A percentile compares a stretch with the other conserved stretches of the same genome.
Evolutionary conservation across 495 filamentous ascomycete species (phyloP).

Genomic region (Penicillium soppii): DNA sequence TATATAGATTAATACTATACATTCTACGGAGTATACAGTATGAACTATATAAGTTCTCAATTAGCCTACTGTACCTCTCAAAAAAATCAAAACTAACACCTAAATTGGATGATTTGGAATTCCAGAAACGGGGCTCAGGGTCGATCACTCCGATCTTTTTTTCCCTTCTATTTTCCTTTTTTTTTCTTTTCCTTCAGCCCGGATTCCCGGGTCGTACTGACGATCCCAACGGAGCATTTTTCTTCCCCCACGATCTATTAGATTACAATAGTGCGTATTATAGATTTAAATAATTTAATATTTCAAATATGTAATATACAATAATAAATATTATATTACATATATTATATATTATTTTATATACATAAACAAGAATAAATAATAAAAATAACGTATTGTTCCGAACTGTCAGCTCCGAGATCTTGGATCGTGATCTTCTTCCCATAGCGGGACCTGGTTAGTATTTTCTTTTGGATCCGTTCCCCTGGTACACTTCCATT

Average conservation of each 20-base stretch:
- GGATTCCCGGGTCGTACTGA: slow-evolving; percentile 31
- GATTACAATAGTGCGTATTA: slow-evolving; percentile 10
- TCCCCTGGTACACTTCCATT: slow-evolving; percentile 35
- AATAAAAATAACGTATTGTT: slow-evolving; percentile 19
- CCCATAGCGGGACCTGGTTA: slow-evolving; percentile 44
- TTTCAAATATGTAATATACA: background rate
- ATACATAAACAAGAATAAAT: slow-evolving; percentile 2
- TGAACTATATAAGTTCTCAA: no score
- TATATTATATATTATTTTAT: background rate
- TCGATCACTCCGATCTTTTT: slow-evolving; percentile 31
- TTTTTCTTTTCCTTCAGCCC: slow-evolving; percentile 24
- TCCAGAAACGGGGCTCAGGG: slow-evolving; percentile 32
- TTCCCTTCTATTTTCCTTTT: no score
- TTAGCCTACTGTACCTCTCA: no score
- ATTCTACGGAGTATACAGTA: no score
- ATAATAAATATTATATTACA: slow-evolving; percentile 1
- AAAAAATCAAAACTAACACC: slow-evolving; percentile 2
- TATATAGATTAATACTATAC: no score
- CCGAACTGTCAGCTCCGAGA: slow-evolving; percentile 49
- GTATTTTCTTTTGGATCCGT: slow-evolving; percentile 42
- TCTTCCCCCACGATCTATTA: slow-evolving; percentile 6
- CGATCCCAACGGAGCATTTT: slow-evolving; percentile 27
- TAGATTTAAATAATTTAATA: slow-evolving; percentile 4
- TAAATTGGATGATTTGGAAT: slow-evolving; percentile 30
- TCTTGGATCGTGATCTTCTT: slow-evolving; percentile 51